These are phyloP conservation scores for Blastomyces emzantsi DNA, from an alignment of 2,329 filamentous ascomycete species.

Conservation along the genomic window DNA sequence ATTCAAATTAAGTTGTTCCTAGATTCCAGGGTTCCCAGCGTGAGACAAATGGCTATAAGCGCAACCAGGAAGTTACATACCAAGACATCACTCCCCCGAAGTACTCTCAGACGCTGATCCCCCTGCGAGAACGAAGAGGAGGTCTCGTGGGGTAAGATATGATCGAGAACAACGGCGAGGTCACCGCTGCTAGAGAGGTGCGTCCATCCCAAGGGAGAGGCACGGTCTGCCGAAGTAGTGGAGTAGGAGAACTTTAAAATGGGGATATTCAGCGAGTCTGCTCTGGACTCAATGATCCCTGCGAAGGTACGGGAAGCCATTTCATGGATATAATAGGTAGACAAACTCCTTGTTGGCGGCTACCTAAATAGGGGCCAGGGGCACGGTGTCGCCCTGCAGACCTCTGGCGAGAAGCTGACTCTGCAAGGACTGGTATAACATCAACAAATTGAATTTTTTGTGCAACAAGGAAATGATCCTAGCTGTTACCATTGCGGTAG, in stretches of 20 bases:
- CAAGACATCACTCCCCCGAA: slow-evolving; percentile 28
- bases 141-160: slow-evolving; percentile 12
- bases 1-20: slow-evolving; percentile 38
- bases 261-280: slow-evolving; percentile 13
- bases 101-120: slow-evolving; percentile 27
- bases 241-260: slow-evolving; percentile 39
- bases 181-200: slow-evolving; percentile 34
- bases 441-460: not conserved
- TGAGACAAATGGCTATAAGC: not conserved
- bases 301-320: slow-evolving; percentile 6
- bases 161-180: slow-evolving; percentile 31
- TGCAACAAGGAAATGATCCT: not conserved
- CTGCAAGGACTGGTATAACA: not conserved
- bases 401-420: not conserved
- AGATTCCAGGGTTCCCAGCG: not conserved
- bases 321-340: not conserved
- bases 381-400: not conserved
- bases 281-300: slow-evolving; percentile 1
- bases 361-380: not conserved
- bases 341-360: not conserved
- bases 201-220: slow-evolving; percentile 36
- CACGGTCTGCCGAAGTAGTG: slow-evolving; percentile 29
- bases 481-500: not conserved
- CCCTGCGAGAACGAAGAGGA: slow-evolving; percentile 14
- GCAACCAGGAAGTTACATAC: slow-evolving; percentile 19